Percentiles rank a stretch among this genome's conserved stretches.
Evolutionary conservation across 2,329 filamentous ascomycete genomes (phyloP).

Genomic region (Exophiala calicioides): DNA sequence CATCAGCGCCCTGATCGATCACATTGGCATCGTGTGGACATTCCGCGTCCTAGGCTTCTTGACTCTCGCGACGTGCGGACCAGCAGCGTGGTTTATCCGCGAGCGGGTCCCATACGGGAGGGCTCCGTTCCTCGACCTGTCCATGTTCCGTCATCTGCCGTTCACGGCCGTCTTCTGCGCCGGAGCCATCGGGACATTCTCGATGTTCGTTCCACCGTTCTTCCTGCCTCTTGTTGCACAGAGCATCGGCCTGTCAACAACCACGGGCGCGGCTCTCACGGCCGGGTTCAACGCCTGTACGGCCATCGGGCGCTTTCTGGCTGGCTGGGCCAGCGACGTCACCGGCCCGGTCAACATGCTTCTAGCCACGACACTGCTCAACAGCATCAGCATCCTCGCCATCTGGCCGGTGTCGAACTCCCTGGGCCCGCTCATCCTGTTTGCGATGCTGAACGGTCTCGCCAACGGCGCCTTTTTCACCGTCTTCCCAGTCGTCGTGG

Average conservation of each 20-base stretch:
- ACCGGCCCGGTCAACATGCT: constrained; percentile 60
- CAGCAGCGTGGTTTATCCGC: constrained; percentile 56
- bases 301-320: constrained; percentile 57
- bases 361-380: constrained; percentile 50
- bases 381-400: constrained; percentile 59
- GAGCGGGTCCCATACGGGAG: constrained; percentile 47
- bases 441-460: constrained; percentile 61
- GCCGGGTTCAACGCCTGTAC: constrained; percentile 64
- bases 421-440: constrained; percentile 56
- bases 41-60: constrained; percentile 57
- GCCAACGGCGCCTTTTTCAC: constrained; percentile 66
- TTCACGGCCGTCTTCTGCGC: constrained; percentile 58
- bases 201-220: constrained; percentile 62
- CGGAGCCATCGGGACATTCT: constrained; percentile 59
- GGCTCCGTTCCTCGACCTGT: constrained; percentile 53
- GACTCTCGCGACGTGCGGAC: constrained; percentile 56
- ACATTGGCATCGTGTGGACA: constrained; percentile 53
- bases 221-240: constrained; percentile 60
- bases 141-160: constrained; percentile 53
- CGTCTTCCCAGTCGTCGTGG: constrained; percentile 64
- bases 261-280: constrained; percentile 58
- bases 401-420: constrained; percentile 62
- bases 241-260: constrained; percentile 56
- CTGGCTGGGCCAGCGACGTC: constrained; percentile 56
- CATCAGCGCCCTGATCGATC: constrained; percentile 51